Percentiles rank a stretch among this genome's conserved stretches.
Evolutionary conservation across 805 yeast genomes (phyloP).

Genomic region (Metschnikowia kofuensis): DNA sequence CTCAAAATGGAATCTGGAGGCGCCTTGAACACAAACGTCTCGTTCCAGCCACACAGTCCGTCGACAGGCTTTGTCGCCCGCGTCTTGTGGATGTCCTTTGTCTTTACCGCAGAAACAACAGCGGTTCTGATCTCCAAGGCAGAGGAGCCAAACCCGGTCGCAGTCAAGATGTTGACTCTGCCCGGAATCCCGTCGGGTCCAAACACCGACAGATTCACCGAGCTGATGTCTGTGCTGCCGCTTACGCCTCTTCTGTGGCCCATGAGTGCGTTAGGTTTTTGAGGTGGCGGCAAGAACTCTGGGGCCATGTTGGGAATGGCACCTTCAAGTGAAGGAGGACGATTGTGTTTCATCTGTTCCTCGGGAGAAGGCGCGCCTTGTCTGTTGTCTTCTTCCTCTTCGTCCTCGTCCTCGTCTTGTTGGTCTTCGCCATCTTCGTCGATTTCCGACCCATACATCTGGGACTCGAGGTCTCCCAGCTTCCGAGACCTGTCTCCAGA

Average conservation of each 20-base stretch:
- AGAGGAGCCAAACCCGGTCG: conserved; percentile 35
- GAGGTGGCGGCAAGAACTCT: conserved; percentile 39
- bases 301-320: conserved; percentile 34
- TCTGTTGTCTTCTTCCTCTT: conserved; percentile 8
- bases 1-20: conserved; percentile 56
- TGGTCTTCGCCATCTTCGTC: conserved; percentile 3
- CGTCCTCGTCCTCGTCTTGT: conserved; percentile 6
- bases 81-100: conserved; percentile 64
- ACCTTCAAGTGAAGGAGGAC: conserved; percentile 15
- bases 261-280: conserved; percentile 25
- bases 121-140: conserved; percentile 52
- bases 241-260: conserved; percentile 23
- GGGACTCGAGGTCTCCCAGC: conserved; percentile 10
- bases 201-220: conserved; percentile 34
- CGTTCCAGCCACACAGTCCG: conserved; percentile 55
- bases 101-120: conserved; percentile 43
- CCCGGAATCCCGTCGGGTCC: conserved; percentile 50
- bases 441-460: too few relatives aligned
- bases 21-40: conserved; percentile 65
- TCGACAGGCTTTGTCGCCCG: conserved; percentile 49
- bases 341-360: conserved; percentile 13
- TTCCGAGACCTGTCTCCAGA: background rate
- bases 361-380: conserved; percentile 16
- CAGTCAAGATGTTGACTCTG: conserved; percentile 48
- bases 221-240: conserved; percentile 29